Evolutionary conservation across 768 basidiomycete species (phyloP).

Genomic region (Phylloporus sp.): DNA sequence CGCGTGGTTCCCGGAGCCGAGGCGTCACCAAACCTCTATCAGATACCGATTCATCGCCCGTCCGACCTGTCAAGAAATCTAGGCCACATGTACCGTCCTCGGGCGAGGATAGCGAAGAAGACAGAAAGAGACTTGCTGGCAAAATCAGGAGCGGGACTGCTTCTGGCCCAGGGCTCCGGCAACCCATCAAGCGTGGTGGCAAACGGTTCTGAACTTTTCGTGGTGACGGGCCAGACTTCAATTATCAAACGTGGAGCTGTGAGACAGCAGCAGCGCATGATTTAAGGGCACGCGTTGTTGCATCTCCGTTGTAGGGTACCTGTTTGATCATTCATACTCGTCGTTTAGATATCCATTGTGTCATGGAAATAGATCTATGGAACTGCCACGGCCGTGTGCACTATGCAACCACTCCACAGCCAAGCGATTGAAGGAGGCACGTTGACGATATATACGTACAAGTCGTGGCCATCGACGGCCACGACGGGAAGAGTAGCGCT

Average conservation of each 20-base stretch:
- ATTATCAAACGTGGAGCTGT: not conserved
- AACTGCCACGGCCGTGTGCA: not conserved
- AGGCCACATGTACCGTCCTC: constrained; percentile 38
- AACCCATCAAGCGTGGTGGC: constrained; percentile 73
- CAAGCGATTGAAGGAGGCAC: not conserved
- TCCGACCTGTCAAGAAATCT: constrained; percentile 45
- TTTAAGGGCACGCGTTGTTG: not conserved
- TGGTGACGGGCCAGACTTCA: not conserved
- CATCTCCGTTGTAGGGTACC: not conserved
- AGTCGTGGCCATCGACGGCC: not conserved
- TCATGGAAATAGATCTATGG: not conserved
- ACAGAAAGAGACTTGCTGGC: constrained; percentile 41
- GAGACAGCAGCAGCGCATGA: not conserved
- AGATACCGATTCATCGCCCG: constrained; percentile 54
- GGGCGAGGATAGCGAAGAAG: constrained; percentile 60
- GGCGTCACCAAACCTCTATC: constrained; percentile 25
- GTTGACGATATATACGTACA: not conserved
- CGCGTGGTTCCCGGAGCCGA: constrained; percentile 21
- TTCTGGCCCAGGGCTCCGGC: constrained; percentile 53
- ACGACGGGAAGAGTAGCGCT: not conserved
- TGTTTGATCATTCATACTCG: not conserved
- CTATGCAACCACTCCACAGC: not conserved
- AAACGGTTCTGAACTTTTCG: constrained; percentile 58
- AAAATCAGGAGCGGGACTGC: constrained; percentile 39
- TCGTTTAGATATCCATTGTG: not conserved